Base-by-base conservation (phyloP, 306 rosid species). In the Corylus heterophylla region DNA sequence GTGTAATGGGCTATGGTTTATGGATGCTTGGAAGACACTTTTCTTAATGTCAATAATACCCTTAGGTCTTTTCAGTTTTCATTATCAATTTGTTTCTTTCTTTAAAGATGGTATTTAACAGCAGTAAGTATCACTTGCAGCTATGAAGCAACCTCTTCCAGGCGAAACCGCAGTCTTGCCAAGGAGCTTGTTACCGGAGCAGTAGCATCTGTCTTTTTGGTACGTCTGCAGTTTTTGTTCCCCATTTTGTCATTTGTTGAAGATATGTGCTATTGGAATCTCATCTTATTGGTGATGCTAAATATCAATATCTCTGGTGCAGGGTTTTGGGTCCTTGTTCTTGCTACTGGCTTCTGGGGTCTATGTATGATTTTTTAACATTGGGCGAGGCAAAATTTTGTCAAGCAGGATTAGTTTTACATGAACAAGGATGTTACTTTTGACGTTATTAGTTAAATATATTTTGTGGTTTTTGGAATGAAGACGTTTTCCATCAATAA, bases 271-370 rank as follows among this genome's bases (percentile, higher is more conserved):
- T 13, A 55, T 56, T 16, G 12, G 31, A 70, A 59, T 16, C 54
- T 11, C 51, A 71, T 61, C 25, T 76, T 51, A 7, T 42, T 76
- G 52, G 12, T 70, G 74, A 29, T 35, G 20, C 22, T 44, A 18
- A 27, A 39, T 73, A 31, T 73, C 55, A 67, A 3, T 78, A 6
- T 82, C 69, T 58, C 74, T 77, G 78, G 78, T 69, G 74, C 93
- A 91, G 96, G 96, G 96, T 81, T 91, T 96, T 64, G 99, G 98
- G 45, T 89, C 97, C 54, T 87, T 96, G 93, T 93, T 91, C 89
- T 89, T 96, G 86, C 90, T 96, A 82, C 90, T 96, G 79, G 93
- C 99, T 55, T 83, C 90, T 7, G 99, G 98, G 55, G 96, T 96
- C 81, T 96, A 90, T 82, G 99, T 96, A 84, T 96, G 76, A 85